Evolutionary conservation across 1,284 basidiomycete species (phyloP).

Genomic region (Marasmius oreades): DNA sequence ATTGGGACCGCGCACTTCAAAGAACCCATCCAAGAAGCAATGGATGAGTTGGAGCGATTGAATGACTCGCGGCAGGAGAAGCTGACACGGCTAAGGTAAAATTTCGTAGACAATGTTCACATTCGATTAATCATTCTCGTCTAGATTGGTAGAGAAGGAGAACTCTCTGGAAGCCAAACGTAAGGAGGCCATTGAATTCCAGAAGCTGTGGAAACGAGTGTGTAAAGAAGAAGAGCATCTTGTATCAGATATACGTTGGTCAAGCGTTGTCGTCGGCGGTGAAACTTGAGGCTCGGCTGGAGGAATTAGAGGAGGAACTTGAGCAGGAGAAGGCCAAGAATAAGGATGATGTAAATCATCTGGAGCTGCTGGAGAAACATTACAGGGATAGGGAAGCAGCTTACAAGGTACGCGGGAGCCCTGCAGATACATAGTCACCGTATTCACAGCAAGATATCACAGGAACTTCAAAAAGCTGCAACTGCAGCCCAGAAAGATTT

Average conservation of each 20-base stretch:
- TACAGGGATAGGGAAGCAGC: slow-evolving; percentile 66
- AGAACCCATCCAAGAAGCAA: slow-evolving; percentile 82
- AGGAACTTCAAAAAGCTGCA: slow-evolving; percentile 49
- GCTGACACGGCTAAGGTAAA: slow-evolving; percentile 70
- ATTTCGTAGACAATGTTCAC: background rate
- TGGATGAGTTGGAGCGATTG: slow-evolving; percentile 80
- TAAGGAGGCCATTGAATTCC: slow-evolving; percentile 81
- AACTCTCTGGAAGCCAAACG: slow-evolving; percentile 89
- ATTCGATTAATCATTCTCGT: background rate
- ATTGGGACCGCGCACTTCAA: slow-evolving; percentile 95
- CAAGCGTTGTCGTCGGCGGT: slow-evolving; percentile 64
- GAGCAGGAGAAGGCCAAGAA: slow-evolving; percentile 68
- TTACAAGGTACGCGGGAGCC: slow-evolving; percentile 53
- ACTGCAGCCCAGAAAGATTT: slow-evolving; percentile 78
- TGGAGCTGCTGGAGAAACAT: slow-evolving; percentile 63
- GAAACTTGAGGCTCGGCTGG: slow-evolving; percentile 56
- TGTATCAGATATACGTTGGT: slow-evolving; percentile 83
- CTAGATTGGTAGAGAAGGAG: slow-evolving; percentile 86
- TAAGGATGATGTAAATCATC: slow-evolving; percentile 71
- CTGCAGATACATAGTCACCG: background rate
- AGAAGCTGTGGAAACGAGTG: slow-evolving; percentile 85
- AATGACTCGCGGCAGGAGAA: slow-evolving; percentile 85
- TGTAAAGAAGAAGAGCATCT: slow-evolving; percentile 64
- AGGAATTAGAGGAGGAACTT: slow-evolving; percentile 54
- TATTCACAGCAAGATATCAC: background rate